phyloP scores from a whole-genome alignment of 768 basidiomycete species.

The Leccinum uliginosum region DNA sequence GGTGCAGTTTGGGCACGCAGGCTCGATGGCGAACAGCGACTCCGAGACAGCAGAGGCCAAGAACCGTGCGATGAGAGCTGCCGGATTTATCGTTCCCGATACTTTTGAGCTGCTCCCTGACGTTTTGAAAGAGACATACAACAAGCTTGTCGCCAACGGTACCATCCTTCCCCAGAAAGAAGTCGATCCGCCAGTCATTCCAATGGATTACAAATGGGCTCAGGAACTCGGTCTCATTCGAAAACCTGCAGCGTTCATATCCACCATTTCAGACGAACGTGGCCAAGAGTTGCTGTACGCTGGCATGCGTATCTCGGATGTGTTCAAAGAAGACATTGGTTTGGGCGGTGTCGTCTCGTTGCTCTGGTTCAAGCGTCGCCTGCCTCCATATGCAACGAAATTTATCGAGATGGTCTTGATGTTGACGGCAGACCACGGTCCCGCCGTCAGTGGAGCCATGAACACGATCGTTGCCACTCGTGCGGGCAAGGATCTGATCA shows the following conservation, averaged over 20 bases:
- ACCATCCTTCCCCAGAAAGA: conserved; percentile 67
- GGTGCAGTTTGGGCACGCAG: conserved; percentile 99
- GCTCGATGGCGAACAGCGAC: conserved; percentile 96
- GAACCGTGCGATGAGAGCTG: conserved; percentile 91
- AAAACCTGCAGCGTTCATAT: conserved; percentile 98
- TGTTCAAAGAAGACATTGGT: conserved; percentile 97
- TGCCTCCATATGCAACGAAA: conserved; percentile 92
- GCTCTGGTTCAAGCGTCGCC: conserved; percentile 95
- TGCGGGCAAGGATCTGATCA: conserved; percentile 99
- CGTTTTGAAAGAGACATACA: conserved; percentile 81
- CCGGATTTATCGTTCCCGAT: conserved; percentile 94
- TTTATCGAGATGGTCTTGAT: conserved; percentile 99
- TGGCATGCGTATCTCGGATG: conserved; percentile 98
- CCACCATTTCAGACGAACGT: conserved; percentile 98
- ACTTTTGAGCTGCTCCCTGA: conserved; percentile 95
- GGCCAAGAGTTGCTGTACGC: conserved; percentile 98
- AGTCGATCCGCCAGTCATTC: conserved; percentile 89
- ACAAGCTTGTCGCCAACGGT: conserved; percentile 69
- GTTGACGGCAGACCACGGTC: conserved; percentile 98
- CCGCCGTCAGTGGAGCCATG: conserved; percentile 98
- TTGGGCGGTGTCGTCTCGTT: conserved; percentile 94
- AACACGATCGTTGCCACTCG: conserved; percentile 99
- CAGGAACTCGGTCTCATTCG: conserved; percentile 97
- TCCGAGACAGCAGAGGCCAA: conserved; percentile 98
- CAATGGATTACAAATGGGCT: conserved; percentile 99